Conservation (phyloP, 768 basidiomycete genomes). For the Paxillus involutus region DNA sequence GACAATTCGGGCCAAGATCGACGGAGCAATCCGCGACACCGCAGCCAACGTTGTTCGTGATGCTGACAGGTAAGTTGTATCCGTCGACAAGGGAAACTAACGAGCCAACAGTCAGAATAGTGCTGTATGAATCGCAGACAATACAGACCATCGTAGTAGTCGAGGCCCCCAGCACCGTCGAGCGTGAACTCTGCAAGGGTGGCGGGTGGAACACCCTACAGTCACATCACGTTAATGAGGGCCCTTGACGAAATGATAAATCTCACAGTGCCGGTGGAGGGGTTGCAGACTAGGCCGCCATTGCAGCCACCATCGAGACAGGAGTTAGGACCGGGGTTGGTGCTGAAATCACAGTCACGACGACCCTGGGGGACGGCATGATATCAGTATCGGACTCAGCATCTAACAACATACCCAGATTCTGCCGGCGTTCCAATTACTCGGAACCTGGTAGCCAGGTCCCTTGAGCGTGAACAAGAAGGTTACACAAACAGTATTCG, state of each 20-base stretch:
- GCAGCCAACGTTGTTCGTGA: conserved; percentile 58
- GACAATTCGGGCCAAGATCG: conserved; percentile 61
- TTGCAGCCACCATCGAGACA: conserved; percentile 69
- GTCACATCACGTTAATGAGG: neutral
- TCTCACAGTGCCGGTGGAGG: conserved; percentile 47
- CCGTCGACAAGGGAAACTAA: conserved; percentile 67
- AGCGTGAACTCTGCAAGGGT: conserved; percentile 72
- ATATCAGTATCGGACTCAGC: neutral
- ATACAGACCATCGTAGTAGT: conserved; percentile 61
- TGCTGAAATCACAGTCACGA: conserved; percentile 61
- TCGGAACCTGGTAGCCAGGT: conserved; percentile 42
- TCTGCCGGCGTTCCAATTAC: conserved; percentile 64
- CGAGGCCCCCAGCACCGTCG: conserved; percentile 35
- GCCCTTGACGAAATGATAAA: neutral
- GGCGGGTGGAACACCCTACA: conserved; percentile 64
- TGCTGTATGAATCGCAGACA: neutral
- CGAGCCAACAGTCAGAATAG: neutral
- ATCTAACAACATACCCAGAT: conserved; percentile 48
- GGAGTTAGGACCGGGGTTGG: conserved; percentile 49
- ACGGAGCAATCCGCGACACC: conserved; percentile 56
- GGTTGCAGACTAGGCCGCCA: conserved; percentile 61
- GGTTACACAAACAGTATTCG: neutral
- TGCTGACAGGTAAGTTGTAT: conserved; percentile 59
- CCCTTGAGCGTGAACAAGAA: neutral
- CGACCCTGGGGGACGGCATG: conserved; percentile 35